Base-by-base conservation (phyloP, 768 basidiomycete genomes). In the Russula ochroleuca region DNA sequence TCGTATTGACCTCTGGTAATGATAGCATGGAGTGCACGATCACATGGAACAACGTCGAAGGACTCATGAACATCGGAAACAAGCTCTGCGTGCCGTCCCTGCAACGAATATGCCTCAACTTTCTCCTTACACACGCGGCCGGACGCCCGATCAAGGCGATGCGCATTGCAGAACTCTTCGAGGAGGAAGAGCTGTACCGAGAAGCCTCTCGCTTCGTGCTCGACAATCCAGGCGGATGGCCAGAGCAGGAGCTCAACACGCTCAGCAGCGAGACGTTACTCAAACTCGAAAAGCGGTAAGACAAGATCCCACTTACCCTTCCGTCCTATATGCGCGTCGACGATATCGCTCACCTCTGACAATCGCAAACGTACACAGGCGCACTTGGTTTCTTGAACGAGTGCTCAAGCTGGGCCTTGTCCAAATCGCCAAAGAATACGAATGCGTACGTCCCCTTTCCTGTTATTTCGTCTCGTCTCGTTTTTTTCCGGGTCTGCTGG, bases 381-480 rank as follows among this genome's bases (percentile, higher is more conserved):
- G 95, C 62, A 95, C 87, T 59, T 97, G 94, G 94, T 97, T 97
- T 76, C 81, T 97, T 21, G 95, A 98, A 73, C 85, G 95, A 21
- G 89, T 98, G 17, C 79, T 97, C 66, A 97, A 97, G 72, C 84
- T 98, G 11, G 92, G 93, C 2, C 78, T 93, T 45, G 89, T 90
- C 0, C 83, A 87, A 66, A 81, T 96, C 25, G 84, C 90, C n/a
- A 94, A 95, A 73, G 94, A 97, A 70, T 97, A 97, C 70, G 88
- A 91, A 83, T 97, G 95, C 71, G 92, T 94, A 72, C 67, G 85
- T 76, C 38, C 51, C n/a, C 23, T 25, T 33, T 33, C 53, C 54
- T 33, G 1, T 7, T 28, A 1, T 28, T 28, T 28, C 28, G 2
- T 28, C 5, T 28, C 28, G 28, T 28, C 28, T 28, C 28, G 40